phyloP scores from a whole-genome alignment of 768 basidiomycete species.

The Lentinula sp. region DNA sequence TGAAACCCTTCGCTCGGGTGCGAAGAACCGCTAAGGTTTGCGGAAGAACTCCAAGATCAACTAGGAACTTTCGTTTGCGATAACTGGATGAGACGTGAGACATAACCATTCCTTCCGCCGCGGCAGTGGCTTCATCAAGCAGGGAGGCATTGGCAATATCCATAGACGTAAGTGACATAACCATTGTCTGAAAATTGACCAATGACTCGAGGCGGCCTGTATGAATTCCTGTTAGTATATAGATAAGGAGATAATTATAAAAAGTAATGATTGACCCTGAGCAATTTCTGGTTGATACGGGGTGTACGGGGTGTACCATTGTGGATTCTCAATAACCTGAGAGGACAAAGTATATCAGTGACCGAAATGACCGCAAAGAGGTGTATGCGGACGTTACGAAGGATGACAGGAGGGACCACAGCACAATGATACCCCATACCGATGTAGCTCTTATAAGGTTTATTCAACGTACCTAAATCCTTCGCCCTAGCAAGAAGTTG shows the following conservation, averaged over 20 bases:
- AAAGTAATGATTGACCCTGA: slow-evolving; percentile 58
- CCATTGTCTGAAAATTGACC: slow-evolving; percentile 96
- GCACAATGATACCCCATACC: slow-evolving; percentile 98
- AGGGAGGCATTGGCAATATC: slow-evolving; percentile 95
- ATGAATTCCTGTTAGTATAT: slow-evolving; percentile 4
- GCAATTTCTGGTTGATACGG: slow-evolving; percentile 97
- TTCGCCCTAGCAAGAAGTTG: slow-evolving; percentile 75
- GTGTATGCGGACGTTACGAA: slow-evolving; percentile 69
- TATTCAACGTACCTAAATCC: slow-evolving; percentile 72
- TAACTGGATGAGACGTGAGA: slow-evolving; percentile 61
- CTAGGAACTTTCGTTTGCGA: slow-evolving; percentile 80
- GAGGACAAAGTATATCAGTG: slow-evolving; percentile 1
- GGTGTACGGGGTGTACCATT: slow-evolving; percentile 97
- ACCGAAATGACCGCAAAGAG: background rate
- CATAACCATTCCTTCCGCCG: slow-evolving; percentile 97
- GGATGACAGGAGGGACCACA: slow-evolving; percentile 91
- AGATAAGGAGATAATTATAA: slow-evolving; percentile 3
- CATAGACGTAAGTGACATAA: slow-evolving; percentile 90
- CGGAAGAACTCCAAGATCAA: slow-evolving; percentile 76
- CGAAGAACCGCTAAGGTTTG: slow-evolving; percentile 88
- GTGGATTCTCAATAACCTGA: slow-evolving; percentile 89
- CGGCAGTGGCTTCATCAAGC: slow-evolving; percentile 91
- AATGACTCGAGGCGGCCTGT: slow-evolving; percentile 92
- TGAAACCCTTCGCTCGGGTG: slow-evolving; percentile 91
- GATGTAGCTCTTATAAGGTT: slow-evolving; percentile 87